Base-by-base conservation (phyloP, 495 filamentous ascomycete species). In the Aspergillus kassunensis region DNA sequence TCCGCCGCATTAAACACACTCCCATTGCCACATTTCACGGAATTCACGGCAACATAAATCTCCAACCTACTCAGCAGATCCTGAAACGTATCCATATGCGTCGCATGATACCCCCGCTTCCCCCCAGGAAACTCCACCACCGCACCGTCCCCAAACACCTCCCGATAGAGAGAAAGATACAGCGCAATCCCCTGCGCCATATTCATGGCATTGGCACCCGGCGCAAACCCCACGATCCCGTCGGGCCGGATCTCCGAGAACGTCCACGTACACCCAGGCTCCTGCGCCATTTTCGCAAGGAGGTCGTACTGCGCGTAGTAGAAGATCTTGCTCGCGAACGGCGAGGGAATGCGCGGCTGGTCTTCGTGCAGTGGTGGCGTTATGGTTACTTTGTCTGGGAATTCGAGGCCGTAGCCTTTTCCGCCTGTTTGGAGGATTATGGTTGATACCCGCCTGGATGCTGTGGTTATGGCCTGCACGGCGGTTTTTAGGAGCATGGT, bases 271-370 rank as follows among this genome's bases (percentile, higher is more conserved):
- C 18, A 16, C 2, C 27, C 55, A 44, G 69, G 66, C 36, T 57
- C 63, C 13, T 62, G 45, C 7, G 62, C 66, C 0, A 68, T 54
- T 6, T 45, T 44, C 21, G 42, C 21, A 11, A 78, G 56, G n/a
- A 62, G 55, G 37, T 77, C 73, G 36, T 64, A 64, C 44, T 76
- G 74, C 11, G 49, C 49, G 48, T 75, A 77, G 60, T 77, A 77
- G 62, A 77, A 74, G 25, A 76, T 62, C 41, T 72, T 68, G 9
- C 44, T 35, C 7, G 48, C 39, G 43, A 59, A 71, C 2, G 72
- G 72, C 25, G 66, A 53, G 0, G 72, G 69, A 41, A 78, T 70
- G 9, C 72, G 66, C 1, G 74, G 65, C 10, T 60, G 53, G 6
- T 47, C 50, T 39, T 78, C 74, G 16, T 59, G 54, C 6, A 67